Evolutionary conservation across 306 rosid genomes (phyloP).

Genomic region (Lathyrus oleraceus): DNA sequence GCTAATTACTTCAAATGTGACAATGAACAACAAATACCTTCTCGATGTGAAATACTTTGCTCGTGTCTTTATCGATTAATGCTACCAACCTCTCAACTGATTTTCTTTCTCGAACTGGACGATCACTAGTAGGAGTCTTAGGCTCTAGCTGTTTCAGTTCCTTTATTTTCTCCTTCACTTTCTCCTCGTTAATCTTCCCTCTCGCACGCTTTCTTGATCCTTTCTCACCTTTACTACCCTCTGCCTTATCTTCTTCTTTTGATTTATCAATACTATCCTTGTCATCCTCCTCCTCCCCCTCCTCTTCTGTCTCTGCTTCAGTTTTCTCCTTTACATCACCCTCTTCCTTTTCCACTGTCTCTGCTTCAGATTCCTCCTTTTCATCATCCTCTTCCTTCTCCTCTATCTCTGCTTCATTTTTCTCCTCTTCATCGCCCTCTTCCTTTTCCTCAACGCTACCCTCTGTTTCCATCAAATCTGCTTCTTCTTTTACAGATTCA

Average conservation of each 20-base stretch:
- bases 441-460: conserved; percentile 21
- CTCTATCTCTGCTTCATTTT: conserved; percentile 30
- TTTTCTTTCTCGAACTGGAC: conserved; percentile 96
- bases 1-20: conserved; percentile 8
- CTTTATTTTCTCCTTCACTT: conserved; percentile 50
- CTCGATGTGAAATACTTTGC: conserved; percentile 77
- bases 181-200: conserved; percentile 47
- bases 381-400: conserved; percentile 18
- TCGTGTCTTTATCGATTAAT: conserved; percentile 64
- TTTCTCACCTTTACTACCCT: conserved; percentile 50
- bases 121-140: conserved; percentile 75
- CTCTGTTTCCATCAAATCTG: conserved; percentile 51
- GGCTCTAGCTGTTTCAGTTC: conserved; percentile 58
- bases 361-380: conserved; percentile 32
- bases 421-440: conserved; percentile 26
- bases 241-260: conserved; percentile 37
- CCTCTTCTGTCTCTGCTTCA: conserved; percentile 33
- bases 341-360: conserved; percentile 17
- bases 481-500: conserved; percentile 46
- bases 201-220: conserved; percentile 51
- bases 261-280: conserved; percentile 34
- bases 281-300: conserved; percentile 13
- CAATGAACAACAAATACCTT: conserved; percentile 58
- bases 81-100: conserved; percentile 96
- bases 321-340: conserved; percentile 25